A percentile compares a stretch with the other conserved stretches of the same genome.
Conservation (phyloP, 768 basidiomycete species). For the Tephrocybe sp. region DNA sequence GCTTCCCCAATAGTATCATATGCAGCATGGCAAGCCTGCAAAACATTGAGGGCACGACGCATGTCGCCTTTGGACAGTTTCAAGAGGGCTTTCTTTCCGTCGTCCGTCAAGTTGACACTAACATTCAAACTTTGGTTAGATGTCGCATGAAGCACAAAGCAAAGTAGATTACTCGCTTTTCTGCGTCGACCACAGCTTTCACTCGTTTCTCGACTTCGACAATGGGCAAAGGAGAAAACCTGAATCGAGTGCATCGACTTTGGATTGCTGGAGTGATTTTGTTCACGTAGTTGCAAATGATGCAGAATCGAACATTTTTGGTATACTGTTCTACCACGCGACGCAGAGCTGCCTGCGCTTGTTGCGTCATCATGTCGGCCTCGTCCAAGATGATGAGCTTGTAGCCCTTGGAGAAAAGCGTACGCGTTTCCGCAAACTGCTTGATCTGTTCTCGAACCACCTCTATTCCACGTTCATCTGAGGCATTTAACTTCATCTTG, state of each 20-base stretch:
- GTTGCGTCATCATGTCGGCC: slow-evolving; percentile 99
- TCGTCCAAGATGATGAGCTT: slow-evolving; percentile 98
- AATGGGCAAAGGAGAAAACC: slow-evolving; percentile 91
- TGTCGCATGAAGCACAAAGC: neutral
- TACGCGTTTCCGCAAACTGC: slow-evolving; percentile 95
- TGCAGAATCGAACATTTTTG: slow-evolving; percentile 98
- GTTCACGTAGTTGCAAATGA: slow-evolving; percentile 99
- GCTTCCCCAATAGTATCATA: slow-evolving; percentile 87
- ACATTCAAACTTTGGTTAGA: neutral
- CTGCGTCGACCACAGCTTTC: slow-evolving; percentile 74
- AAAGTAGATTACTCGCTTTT: slow-evolving; percentile 55
- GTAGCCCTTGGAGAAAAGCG: slow-evolving; percentile 88
- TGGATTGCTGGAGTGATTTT: slow-evolving; percentile 98
- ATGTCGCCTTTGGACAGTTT: slow-evolving; percentile 98
- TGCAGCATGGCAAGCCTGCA: slow-evolving; percentile 98
- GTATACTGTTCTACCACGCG: slow-evolving; percentile 99
- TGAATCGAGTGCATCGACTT: slow-evolving; percentile 95
- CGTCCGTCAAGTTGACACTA: slow-evolving; percentile 84
- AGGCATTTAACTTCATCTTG: slow-evolving; percentile 80
- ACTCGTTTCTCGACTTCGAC: slow-evolving; percentile 84
- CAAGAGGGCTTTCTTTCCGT: slow-evolving; percentile 86
- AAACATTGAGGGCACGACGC: slow-evolving; percentile 92
- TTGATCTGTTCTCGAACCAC: slow-evolving; percentile 99
- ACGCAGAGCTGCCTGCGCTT: slow-evolving; percentile 94
- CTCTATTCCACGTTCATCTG: slow-evolving; percentile 97